phyloP scores from a whole-genome alignment of 352 stramenopile genomes.

The Phytophthora chlamydospora region DNA sequence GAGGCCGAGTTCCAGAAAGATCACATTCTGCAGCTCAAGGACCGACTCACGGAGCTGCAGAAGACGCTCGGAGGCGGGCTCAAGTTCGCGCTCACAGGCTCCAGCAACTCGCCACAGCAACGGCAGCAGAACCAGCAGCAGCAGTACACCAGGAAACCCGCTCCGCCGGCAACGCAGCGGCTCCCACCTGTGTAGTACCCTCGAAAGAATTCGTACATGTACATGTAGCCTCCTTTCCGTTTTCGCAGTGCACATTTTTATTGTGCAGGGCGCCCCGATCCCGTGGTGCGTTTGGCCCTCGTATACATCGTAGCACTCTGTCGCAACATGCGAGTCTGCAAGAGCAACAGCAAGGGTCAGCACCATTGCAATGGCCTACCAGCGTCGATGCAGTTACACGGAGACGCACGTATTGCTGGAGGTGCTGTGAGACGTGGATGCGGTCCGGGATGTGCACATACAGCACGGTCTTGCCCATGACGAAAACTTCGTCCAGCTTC shows the following conservation, averaged over 20 bases:
- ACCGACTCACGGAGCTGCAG: conserved; percentile 64
- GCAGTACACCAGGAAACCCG: conserved; percentile 36
- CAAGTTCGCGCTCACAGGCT: conserved; percentile 54
- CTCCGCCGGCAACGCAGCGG: conserved; percentile 47
- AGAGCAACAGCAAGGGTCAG: not conserved
- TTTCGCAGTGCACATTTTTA: not conserved
- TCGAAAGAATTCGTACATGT: not conserved
- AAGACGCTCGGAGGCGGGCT: conserved; percentile 65
- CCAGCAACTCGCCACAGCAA: conserved; percentile 38
- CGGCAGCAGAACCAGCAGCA: conserved; percentile 36
- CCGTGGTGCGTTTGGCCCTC: conserved; percentile 62
- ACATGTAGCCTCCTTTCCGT: conserved; percentile 1
- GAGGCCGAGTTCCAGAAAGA: conserved; percentile 73
- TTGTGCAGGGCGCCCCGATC: conserved; percentile 4
- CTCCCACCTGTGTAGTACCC: conserved; percentile 75
- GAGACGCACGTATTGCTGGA: conserved; percentile 75
- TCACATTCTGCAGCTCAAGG: conserved; percentile 77
- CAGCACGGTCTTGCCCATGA: conserved; percentile 87
- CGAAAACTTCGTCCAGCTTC: conserved; percentile 84
- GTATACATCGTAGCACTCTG: conserved; percentile 87
- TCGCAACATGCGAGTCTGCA: conserved; percentile 76
- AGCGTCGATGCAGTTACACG: not conserved
- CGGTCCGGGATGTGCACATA: conserved; percentile 89
- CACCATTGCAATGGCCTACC: not conserved
- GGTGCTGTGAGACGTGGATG: conserved; percentile 82